Evolutionary conservation across 1,284 basidiomycete genomes (phyloP).

Genomic region (Porodaedalea pini): DNA sequence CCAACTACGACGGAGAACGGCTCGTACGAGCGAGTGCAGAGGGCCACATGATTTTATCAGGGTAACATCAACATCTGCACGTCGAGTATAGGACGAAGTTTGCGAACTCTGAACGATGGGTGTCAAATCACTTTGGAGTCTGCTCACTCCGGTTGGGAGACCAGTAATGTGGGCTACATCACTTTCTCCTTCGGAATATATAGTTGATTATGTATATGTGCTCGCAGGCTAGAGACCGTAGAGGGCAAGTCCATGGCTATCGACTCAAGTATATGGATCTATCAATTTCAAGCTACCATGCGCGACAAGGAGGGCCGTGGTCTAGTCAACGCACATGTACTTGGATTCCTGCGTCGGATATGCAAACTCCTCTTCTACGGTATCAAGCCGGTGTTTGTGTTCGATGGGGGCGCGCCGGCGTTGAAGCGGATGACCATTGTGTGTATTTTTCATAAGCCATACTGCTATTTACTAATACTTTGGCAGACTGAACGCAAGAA

Average conservation of each 20-base stretch:
- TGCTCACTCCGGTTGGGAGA: conserved; percentile 86
- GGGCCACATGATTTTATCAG: no score
- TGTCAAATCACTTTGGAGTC: conserved; percentile 92
- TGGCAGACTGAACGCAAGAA: conserved; percentile 76
- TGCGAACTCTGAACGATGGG: conserved; percentile 58
- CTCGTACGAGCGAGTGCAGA: no score
- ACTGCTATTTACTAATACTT: conserved; percentile 7
- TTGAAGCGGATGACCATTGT: conserved; percentile 88
- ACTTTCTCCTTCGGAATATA: not conserved
- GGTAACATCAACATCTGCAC: no score
- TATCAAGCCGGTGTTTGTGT: conserved; percentile 96
- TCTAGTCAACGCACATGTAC: conserved; percentile 90
- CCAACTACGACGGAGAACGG: no score
- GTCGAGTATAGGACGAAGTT: no score
- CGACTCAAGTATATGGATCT: conserved; percentile 99
- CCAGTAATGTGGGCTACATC: conserved; percentile 69
- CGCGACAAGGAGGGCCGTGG: conserved; percentile 92
- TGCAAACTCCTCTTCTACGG: conserved; percentile 95
- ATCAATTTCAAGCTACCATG: conserved; percentile 99
- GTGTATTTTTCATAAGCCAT: conserved; percentile 34
- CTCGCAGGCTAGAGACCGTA: conserved; percentile 78
- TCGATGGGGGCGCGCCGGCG: conserved; percentile 90
- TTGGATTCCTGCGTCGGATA: conserved; percentile 92
- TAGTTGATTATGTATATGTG: no score
- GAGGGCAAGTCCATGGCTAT: conserved; percentile 92